Base-by-base conservation (phyloP, 2,329 filamentous ascomycete genomes). In the Parasarocladium wereldwijsianum region DNA sequence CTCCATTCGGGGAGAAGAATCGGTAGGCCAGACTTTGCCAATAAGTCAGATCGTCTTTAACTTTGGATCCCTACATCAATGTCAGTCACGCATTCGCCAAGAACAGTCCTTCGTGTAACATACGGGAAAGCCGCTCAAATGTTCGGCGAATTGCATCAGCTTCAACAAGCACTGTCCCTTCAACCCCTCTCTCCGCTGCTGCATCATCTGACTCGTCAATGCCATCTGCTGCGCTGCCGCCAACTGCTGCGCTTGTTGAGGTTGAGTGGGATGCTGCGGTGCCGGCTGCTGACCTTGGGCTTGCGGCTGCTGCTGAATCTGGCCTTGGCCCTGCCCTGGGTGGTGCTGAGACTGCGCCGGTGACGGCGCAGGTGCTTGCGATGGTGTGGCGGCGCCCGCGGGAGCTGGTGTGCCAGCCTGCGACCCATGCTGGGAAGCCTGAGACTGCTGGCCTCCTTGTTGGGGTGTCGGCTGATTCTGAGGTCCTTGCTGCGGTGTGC, bases 11-110 rank as follows among this genome's bases (percentile, higher is more conserved):
- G 0, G 83, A 77, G 53, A 94, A 98, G 54, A 92, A 93, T 26
- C 70, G 70, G 21, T 66, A 58, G 12, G 93, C 84, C 42, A 94
- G 90, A 5, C 55, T 55, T 39, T 78, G 69, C 87, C 87, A 96
- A 43, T 82, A 79, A 1, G 60, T 54, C 4, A 93, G 54, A 43
- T 85, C 78, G 35, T 77, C 74, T 36, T 69, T 66, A 39, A 68
- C 65, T 43, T 70, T 73, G 10, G 61, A 51, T 29, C 61, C 65
- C 66, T 71, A 44, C 32, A 17, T 38, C 33, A 38, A 26, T 24
- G 24, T 38, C 21, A 29, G 30, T 22, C 4, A 18, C n/a, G 20
- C n/a, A n/a, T n/a, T n/a, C n/a, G n/a, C 11, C 11, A 28, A 8
- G 10, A 13, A 8, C 19, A n/a, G 25, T 8, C 8, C 19, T 15